Base-by-base conservation (phyloP, 805 yeast species). In the Starmerella vitae region DNA sequence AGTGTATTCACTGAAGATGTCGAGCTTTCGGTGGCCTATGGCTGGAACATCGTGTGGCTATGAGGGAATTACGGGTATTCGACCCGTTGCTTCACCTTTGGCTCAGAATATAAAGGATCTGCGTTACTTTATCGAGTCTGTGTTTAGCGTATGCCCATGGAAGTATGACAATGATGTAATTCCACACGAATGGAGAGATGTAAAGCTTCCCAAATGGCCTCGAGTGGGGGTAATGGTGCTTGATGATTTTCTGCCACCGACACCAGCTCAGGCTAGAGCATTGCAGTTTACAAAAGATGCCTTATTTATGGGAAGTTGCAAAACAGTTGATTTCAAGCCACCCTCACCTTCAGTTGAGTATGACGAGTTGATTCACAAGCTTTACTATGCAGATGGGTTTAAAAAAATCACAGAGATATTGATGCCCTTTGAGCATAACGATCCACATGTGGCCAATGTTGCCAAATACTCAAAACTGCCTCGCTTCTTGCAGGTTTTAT, bases 151-250 rank as follows among this genome's bases (percentile, higher is more conserved):
- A 44, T 25, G 36, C 30, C 46, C 46, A 9, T 43, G 46, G 33
- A 17, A 30, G 20, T 55, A 55, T 29, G 80, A 75, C 54, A 65
- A 72, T 33, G 56, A 62, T 24, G 51, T 63, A 18, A 51, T 61
- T 37, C 74, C 75, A n/a, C 49, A 71, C 36, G 72, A 72, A 5
- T 73, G 76, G 77, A 58, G 64, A 43, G 61, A 60, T 17, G 52
- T 50, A 22, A 64, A 66, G 4, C 46, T 61, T 6, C 61, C 70
- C 3, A 42, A 54, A 22, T 56, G 58, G 51, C n/a, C 8, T 6
- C 69, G 62, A 37, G 51, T 72, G 28, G 78, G 72, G 6, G 62
- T 72, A 27, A 51, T 66, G 48, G 61, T 59, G 47, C 65, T 62
- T 37, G 76, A 70, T 47, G 69, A 69, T 7, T 63, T 69, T 20